Evolutionary conservation across 208 protist genomes (phyloP).

Genomic region (Naegleria fowleri): DNA sequence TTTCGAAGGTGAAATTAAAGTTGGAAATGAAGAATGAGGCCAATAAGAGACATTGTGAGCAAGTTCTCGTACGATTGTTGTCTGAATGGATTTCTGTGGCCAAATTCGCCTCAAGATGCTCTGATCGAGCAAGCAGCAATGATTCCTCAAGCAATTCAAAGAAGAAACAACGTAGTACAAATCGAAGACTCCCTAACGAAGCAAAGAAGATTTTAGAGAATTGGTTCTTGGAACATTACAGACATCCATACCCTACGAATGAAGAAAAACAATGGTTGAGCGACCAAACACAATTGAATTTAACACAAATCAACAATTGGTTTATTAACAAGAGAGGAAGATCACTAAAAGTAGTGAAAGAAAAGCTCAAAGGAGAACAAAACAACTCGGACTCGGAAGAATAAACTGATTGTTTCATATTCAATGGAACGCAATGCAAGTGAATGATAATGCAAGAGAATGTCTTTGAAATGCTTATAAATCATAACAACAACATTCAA

Average conservation of each 20-base stretch:
- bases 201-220: constrained; percentile 35
- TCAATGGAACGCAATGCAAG: too few relatives aligned
- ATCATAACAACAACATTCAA: too few relatives aligned
- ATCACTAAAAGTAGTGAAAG: neutral
- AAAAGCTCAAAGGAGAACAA: neutral
- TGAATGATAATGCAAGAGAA: too few relatives aligned
- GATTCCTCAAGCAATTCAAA: neutral
- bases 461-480: too few relatives aligned
- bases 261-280: constrained; percentile 30
- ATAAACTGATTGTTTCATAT: too few relatives aligned
- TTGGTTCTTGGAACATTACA: constrained; percentile 29
- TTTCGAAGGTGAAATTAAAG: neutral
- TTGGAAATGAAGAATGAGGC: neutral
- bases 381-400: too few relatives aligned
- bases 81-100: neutral
- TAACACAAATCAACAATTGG: constrained; percentile 43
- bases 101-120: neutral
- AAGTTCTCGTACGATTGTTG: neutral
- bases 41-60: neutral
- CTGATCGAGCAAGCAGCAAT: neutral
- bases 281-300: constrained; percentile 23
- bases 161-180: neutral
- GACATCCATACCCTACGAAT: constrained; percentile 35
- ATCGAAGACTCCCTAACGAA: constrained; percentile 26
- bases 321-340: constrained; percentile 38